Evolutionary conservation across 2,329 filamentous ascomycete species (phyloP), one percentile per base, ranked within the genome.

Genomic region (Zymoseptoria tritici): DNA sequence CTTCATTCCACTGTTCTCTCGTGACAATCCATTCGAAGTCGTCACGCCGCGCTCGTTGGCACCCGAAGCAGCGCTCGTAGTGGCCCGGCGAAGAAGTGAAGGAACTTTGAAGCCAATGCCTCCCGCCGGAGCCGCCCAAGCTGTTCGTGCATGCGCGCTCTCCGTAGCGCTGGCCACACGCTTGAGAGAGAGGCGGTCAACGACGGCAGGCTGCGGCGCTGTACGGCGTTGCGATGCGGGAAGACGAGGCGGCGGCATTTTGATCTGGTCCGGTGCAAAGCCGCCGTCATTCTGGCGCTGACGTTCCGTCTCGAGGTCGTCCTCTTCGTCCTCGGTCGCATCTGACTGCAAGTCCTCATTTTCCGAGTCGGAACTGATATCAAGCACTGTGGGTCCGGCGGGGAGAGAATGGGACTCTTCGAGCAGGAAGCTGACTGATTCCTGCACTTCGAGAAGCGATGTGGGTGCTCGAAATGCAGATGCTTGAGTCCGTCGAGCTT

Each of bases 371-470:
- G 75, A 77, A 51, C 76, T 70, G 16, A 83, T 81, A 59, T 83
- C 80, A 24, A 84, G 82, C 51, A 89, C 85, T 22, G 73, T 67
- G 6, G 69, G 64, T 5, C 60, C 68, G 22, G 60, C 64, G 16
- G 59, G 42, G 0, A 52, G 56, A 24, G 64, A 54, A 54, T 78
- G 70, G 19, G 79, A 79, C 49, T 83, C 82, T 56, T 96, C 91
- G 16, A 96, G 85, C 9, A 97, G 81, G 73, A 88, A 89, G 4
- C 90, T 95, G 6, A 97, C 78, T 0, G 89, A 90, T 72, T 93
- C 85, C 59, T 91, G 86, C 63, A 97, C 88, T 69, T 97, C 90
- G 26, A 86, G 85, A 9, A 96, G 78, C 19, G 86, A 89, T 4
- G 87, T 81, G 0, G 91, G 90, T 67, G 86, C 91, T 73, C 76